Percentiles rank a stretch among this genome's conserved stretches.
These are phyloP conservation scores for Oxyria digyna DNA, from an alignment of 148 eudicot species.

Conservation along the genomic window DNA sequence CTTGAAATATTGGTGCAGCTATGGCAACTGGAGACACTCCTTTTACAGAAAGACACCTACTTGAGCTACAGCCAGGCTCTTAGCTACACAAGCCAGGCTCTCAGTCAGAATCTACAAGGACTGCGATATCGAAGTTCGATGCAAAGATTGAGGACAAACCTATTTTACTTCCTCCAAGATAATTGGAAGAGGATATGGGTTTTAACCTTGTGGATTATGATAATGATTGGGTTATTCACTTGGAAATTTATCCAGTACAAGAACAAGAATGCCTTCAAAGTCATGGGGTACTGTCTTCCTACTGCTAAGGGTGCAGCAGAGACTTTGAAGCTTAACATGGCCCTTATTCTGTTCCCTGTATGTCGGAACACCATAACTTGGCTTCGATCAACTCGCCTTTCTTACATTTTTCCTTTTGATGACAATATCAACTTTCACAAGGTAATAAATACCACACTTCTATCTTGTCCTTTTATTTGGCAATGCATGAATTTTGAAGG, in stretches of 20 bases:
- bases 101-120: slow-evolving; percentile 83
- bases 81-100: slow-evolving; percentile 82
- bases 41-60: slow-evolving; percentile 85
- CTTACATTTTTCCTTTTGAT: slow-evolving; percentile 64
- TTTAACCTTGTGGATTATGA: slow-evolving; percentile 55
- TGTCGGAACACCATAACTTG: slow-evolving; percentile 92
- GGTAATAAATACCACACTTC: slow-evolving; percentile 28
- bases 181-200: slow-evolving; percentile 91
- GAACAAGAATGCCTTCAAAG: slow-evolving; percentile 50
- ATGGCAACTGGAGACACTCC: slow-evolving; percentile 96
- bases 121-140: slow-evolving; percentile 42
- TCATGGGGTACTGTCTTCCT: slow-evolving; percentile 90
- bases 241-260: slow-evolving; percentile 89
- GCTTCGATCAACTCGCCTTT: slow-evolving; percentile 76
- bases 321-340: slow-evolving; percentile 88
- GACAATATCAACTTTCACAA: slow-evolving; percentile 97
- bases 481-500: no score
- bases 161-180: slow-evolving; percentile 51
- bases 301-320: slow-evolving; percentile 98
- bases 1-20: slow-evolving; percentile 10
- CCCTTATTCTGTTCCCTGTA: slow-evolving; percentile 78
- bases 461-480: neutral
- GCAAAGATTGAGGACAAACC: slow-evolving; percentile 38
- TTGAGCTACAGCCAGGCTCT: slow-evolving; percentile 92
- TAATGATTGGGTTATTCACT: slow-evolving; percentile 62